Evolutionary conservation across 441 rosid species (phyloP), one percentile per base, ranked within the genome.

Genomic region (Bruguiera hainesii): DNA sequence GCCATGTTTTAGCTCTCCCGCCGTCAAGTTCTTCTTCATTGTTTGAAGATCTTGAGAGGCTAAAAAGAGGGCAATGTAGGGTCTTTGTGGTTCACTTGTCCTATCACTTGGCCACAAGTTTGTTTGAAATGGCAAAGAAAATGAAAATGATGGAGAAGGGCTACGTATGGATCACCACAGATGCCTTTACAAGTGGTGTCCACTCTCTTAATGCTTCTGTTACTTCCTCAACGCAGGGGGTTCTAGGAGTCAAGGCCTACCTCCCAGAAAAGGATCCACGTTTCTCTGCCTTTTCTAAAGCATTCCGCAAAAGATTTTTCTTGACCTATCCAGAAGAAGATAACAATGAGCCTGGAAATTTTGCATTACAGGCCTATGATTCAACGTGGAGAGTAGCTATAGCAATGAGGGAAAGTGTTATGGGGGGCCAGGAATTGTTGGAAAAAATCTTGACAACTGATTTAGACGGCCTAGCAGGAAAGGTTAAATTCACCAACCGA

Each of bases 71-170:
- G 4, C 53, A 58, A 1, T 78, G 76, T 39, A 68, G 79, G 55
- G 79, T 78, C 33, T 78, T 78, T 46, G 61, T 78, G 18, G 79
- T 78, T 52, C 82, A 78, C 69, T 19, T 65, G 16, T 67, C 79
- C 3, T 42, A 53, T 8, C 33, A 52, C 26, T 21, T 74, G 46
- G 69, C 76, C 0, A 50, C 4, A 4, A 30, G 29, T n/a, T 7
- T 79, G 5, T 79, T 75, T 23, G 31, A 57, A 56, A 42, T 1
- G n/a, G 79, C 79, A 2, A 75, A 66, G 37, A 37, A 73, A 25
- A 59, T 72, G 71, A 56, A 52, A 35, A 75, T 74, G 77, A 72
- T 75, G 77, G 60, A 79, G 57, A 64, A 64, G 37, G 82, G 51
- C 28, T 75, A 61, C 60, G 71, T 67, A 5, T 79, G 82, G 82